Conservation (phyloP, 108 stramenopile species). For the Nannochloropsis gaditana region DNA sequence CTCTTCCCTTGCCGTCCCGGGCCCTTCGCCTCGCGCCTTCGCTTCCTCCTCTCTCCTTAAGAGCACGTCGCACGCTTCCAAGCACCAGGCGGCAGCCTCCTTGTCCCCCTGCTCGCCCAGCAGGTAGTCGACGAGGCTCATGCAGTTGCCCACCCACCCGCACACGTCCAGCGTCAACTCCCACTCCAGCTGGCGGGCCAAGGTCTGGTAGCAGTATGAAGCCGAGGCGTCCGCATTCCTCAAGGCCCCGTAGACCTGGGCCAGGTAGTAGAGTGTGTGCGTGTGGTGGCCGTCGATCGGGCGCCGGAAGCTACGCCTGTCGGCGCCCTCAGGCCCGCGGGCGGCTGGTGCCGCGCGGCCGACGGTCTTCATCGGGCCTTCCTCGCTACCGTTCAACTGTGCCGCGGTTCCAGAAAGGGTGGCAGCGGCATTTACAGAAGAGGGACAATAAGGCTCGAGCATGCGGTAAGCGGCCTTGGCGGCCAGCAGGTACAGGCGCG, state of each 20-base stretch:
- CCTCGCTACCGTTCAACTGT: neutral
- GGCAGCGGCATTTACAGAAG: neutral
- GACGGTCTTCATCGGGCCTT: neutral
- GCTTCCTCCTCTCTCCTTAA: neutral
- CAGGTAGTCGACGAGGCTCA: neutral
- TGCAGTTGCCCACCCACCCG: neutral
- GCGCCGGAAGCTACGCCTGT: neutral
- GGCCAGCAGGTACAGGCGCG: neutral
- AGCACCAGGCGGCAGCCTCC: neutral
- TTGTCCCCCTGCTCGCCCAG: neutral
- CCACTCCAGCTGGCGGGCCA: neutral
- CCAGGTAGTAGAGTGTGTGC: conserved; percentile 38
- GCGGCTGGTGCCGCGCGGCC: neutral
- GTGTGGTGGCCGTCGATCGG: conserved; percentile 23
- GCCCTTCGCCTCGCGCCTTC: neutral
- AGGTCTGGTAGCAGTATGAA: neutral
- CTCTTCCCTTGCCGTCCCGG: neutral
- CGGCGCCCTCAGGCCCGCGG: neutral
- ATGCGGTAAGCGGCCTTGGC: neutral
- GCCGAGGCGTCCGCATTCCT: neutral
- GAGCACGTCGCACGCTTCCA: neutral
- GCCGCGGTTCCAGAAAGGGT: neutral
- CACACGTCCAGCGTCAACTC: neutral
- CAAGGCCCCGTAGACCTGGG: conserved; percentile 28
- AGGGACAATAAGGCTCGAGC: neutral